phyloP scores from a whole-genome alignment of 1,284 basidiomycete genomes.

The Boletus albobrunnescens region DNA sequence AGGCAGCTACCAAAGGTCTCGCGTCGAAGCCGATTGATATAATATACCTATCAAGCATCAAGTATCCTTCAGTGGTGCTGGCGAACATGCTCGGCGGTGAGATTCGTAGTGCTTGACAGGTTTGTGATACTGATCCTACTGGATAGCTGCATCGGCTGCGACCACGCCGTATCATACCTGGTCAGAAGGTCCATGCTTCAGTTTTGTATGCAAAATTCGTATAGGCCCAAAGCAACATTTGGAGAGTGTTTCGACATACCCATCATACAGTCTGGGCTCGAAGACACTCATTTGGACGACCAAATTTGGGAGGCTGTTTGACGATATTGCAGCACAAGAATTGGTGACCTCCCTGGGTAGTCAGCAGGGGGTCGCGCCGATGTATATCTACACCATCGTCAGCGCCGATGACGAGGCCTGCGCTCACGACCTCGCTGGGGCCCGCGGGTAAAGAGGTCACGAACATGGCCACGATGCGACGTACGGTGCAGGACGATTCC shows the following conservation, averaged over 20 bases:
- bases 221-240: constrained; percentile 22
- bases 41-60: constrained; percentile 31
- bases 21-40: constrained; percentile 19
- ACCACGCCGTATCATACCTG: constrained; percentile 29
- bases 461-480: too few relatives aligned
- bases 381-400: constrained; percentile 27
- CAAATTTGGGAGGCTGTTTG: constrained; percentile 28
- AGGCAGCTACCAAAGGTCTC: constrained; percentile 24
- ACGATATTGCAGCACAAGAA: constrained; percentile 18
- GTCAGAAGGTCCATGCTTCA: too few relatives aligned
- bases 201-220: constrained; percentile 26
- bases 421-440: too few relatives aligned
- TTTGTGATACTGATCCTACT: not conserved
- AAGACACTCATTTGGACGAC: constrained; percentile 1
- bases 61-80: constrained; percentile 16
- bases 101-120: not conserved
- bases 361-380: constrained; percentile 14
- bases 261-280: too few relatives aligned
- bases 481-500: too few relatives aligned
- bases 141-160: constrained; percentile 17
- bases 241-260: constrained; percentile 28
- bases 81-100: constrained; percentile 16
- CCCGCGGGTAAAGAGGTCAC: too few relatives aligned
- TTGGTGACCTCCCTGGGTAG: too few relatives aligned
- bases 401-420: too few relatives aligned